Conservation (phyloP, 2,329 filamentous ascomycete species). For the Alternaria gansuensis region DNA sequence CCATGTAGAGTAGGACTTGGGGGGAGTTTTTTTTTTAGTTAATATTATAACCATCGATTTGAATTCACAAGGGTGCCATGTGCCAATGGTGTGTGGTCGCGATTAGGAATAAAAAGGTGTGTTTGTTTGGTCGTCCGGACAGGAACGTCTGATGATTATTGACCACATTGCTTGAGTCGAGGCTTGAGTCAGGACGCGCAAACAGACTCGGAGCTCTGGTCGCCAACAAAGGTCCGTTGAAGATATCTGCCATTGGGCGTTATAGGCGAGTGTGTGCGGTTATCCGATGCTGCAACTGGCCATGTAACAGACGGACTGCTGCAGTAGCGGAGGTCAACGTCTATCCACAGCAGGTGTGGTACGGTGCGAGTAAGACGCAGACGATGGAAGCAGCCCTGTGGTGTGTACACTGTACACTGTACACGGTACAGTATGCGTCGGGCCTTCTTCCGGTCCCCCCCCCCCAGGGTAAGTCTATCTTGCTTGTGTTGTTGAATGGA, state of each 20-base stretch:
- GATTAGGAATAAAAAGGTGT: constrained; percentile 31
- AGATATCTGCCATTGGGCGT: constrained; percentile 8
- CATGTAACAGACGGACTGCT: constrained; percentile 13
- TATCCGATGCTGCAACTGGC: constrained; percentile 17
- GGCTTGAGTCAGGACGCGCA: constrained; percentile 20
- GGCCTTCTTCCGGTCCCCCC: constrained; percentile 31
- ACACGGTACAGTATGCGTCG: constrained; percentile 18
- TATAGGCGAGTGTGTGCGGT: constrained; percentile 1
- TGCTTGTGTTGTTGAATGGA: constrained; percentile 38
- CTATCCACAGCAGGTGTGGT: constrained; percentile 24
- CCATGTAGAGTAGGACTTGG: constrained; percentile 1
- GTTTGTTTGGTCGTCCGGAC: constrained; percentile 25
- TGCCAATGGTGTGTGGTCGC: constrained; percentile 37
- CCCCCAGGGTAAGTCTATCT: not conserved
- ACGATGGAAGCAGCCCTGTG: constrained; percentile 33
- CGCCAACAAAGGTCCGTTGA: constrained; percentile 1
- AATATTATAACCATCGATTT: constrained; percentile 6
- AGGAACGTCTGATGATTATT: constrained; percentile 11
- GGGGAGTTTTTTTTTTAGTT: not conserved
- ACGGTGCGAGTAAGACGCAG: constrained; percentile 22
- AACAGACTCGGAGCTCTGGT: constrained; percentile 9
- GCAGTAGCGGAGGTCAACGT: constrained; percentile 13
- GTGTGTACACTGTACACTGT: constrained; percentile 11
- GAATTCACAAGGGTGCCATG: constrained; percentile 50
- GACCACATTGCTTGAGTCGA: constrained; percentile 14